phyloP scores from a whole-genome alignment of 225 moss, liverwort and hornwort species.

The Bryum argenteum region DNA sequence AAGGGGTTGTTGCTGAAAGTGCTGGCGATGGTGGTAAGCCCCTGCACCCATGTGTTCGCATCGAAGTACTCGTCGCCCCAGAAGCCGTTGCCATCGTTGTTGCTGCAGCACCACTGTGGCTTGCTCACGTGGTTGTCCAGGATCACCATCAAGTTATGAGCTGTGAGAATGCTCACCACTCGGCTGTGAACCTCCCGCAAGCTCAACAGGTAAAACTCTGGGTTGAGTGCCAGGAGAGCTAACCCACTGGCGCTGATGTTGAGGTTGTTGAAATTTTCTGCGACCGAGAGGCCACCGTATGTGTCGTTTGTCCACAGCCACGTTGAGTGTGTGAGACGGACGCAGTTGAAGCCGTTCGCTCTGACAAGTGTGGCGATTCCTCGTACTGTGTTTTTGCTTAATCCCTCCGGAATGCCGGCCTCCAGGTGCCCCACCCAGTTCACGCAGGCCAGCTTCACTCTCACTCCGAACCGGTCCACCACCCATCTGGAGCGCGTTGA shows the following conservation, averaged over 20 bases:
- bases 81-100: slow-evolving; percentile 65
- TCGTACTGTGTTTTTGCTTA: slow-evolving; percentile 38
- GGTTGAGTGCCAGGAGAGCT: slow-evolving; percentile 32
- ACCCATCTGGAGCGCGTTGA: slow-evolving; percentile 55
- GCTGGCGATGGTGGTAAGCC: slow-evolving; percentile 51
- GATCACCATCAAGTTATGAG: slow-evolving; percentile 47
- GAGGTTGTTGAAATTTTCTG: slow-evolving; percentile 35
- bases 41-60: slow-evolving; percentile 49
- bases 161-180: slow-evolving; percentile 48
- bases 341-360: slow-evolving; percentile 58
- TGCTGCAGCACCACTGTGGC: slow-evolving; percentile 64
- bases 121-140: slow-evolving; percentile 74
- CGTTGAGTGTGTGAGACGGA: slow-evolving; percentile 57
- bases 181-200: slow-evolving; percentile 43
- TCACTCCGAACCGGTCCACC: slow-evolving; percentile 42
- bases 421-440: slow-evolving; percentile 67
- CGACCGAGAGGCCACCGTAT: slow-evolving; percentile 33
- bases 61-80: slow-evolving; percentile 70
- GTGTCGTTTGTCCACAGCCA: slow-evolving; percentile 64
- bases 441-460: slow-evolving; percentile 64
- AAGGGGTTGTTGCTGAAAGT: slow-evolving; percentile 34
- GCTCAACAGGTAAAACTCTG: slow-evolving; percentile 36
- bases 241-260: slow-evolving; percentile 35
- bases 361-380: slow-evolving; percentile 36
- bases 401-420: slow-evolving; percentile 57